phyloP scores from a whole-genome alignment of 2,329 filamentous ascomycete species.

The Blastomyces silverae region DNA sequence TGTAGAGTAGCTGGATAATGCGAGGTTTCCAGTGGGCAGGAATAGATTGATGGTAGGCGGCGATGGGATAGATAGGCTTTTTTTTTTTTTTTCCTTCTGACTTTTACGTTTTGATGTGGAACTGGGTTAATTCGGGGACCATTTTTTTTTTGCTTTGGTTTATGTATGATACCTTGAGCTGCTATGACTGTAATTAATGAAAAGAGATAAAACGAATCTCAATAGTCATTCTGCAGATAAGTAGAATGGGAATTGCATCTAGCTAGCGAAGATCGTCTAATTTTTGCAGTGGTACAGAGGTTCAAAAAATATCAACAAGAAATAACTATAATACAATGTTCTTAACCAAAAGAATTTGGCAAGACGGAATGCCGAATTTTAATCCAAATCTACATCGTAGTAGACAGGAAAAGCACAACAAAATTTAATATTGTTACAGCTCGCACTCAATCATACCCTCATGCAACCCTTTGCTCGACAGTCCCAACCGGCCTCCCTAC shows the following conservation, averaged over 20 bases:
- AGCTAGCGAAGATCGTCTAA: neutral
- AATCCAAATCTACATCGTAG: neutral
- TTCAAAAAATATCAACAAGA: neutral
- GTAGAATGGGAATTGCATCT: neutral
- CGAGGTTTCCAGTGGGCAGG: neutral
- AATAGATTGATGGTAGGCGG: neutral
- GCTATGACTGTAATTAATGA: neutral
- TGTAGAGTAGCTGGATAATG: neutral
- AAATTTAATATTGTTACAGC: neutral
- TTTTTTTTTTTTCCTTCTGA: neutral
- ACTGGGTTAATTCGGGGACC: neutral
- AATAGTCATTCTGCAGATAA: neutral
- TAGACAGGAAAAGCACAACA: neutral
- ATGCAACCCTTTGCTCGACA: slow-evolving; percentile 65
- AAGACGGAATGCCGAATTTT: neutral
- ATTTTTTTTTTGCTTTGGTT: neutral
- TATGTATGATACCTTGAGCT: neutral
- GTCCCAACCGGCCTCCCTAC: slow-evolving; percentile 83
- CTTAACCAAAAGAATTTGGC: neutral
- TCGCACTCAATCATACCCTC: neutral
- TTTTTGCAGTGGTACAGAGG: neutral
- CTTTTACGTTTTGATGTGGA: neutral
- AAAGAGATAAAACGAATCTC: neutral
- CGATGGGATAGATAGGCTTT: neutral
- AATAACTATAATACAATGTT: slow-evolving; percentile 1